Evolutionary conservation across 305 asterid species (phyloP).

Genomic region (Fraxinus nigra): DNA sequence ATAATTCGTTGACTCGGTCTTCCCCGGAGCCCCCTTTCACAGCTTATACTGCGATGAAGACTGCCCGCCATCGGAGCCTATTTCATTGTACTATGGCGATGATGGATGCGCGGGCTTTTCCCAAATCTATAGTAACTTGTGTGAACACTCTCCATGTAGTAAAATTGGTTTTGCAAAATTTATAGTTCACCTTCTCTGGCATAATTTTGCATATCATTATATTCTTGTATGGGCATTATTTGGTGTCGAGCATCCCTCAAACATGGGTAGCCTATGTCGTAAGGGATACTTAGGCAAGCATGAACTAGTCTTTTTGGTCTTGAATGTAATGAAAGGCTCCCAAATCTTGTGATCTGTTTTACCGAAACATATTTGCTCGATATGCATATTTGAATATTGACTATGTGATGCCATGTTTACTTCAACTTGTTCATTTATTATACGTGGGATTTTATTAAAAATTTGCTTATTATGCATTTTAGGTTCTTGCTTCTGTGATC

Average conservation of each 20-base stretch:
- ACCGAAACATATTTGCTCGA: background rate
- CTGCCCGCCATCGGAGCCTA: constrained; percentile 61
- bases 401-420: background rate
- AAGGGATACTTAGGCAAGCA: background rate
- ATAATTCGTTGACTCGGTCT: background rate
- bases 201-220: too few relatives aligned
- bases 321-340: background rate
- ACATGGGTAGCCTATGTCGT: background rate
- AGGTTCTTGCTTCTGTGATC: background rate
- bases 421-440: too few relatives aligned
- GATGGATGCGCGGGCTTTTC: constrained; percentile 43
- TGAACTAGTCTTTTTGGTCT: background rate
- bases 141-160: background rate
- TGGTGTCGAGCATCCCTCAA: background rate
- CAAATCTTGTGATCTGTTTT: background rate
- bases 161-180: too few relatives aligned
- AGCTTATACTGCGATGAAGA: constrained; percentile 57
- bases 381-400: background rate
- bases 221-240: background rate
- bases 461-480: background rate
- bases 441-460: too few relatives aligned
- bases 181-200: background rate
- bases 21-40: constrained; percentile 18
- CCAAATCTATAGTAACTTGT: background rate
- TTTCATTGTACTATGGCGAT: constrained; percentile 28